Evolutionary conservation across 1,139 yeast species (phyloP), one percentile per base, ranked within the genome.

Genomic region (Candida sp.): DNA sequence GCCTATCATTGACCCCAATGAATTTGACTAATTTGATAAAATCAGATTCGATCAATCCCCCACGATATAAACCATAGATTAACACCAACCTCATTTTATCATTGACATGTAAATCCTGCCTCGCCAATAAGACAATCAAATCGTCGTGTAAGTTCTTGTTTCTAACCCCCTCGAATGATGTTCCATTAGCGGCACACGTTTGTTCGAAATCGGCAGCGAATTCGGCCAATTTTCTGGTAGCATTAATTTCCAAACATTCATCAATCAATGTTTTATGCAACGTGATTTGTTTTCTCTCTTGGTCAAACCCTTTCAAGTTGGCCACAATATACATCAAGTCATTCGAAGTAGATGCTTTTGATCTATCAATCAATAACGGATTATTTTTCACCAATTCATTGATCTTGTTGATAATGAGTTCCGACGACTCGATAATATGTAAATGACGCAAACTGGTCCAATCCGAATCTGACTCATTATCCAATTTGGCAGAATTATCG

Each of bases 71-170:
- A 1, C 91, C 86, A 62, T 93, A 93, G 4, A 87, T 68, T 27
- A 88, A 70, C n/a, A 93, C 77, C 37, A 87, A 70, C 48, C 99
- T 77, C 50, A 89, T 72, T 57, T 88, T 88, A 55, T 89, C 95
- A 39, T 77, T 73, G 21, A 74, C 69, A 22, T 68, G 71, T 41
- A 81, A 68, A 41, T 71, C 74, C 43, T 75, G 69, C 50, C 83
- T 65, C 21, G 80, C 79, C 35, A 91, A 67, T 33, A 83, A 60
- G 4, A 69, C 74, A 27, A 93, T 70, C 47, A 91, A 68, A 39
- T 80, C 82, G 44, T 84, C 87, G 37, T 90, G 84, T 15, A 90
- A 66, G 37, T 77, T 75, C 54, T 81, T 81, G 40, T 79, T 79
- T 49, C 77, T 77, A 39, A 76, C 79, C 3, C 95, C 93, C 52